phyloP scores from a whole-genome alignment of 2,329 filamentous ascomycete species.

The Clonostachys solani region DNA sequence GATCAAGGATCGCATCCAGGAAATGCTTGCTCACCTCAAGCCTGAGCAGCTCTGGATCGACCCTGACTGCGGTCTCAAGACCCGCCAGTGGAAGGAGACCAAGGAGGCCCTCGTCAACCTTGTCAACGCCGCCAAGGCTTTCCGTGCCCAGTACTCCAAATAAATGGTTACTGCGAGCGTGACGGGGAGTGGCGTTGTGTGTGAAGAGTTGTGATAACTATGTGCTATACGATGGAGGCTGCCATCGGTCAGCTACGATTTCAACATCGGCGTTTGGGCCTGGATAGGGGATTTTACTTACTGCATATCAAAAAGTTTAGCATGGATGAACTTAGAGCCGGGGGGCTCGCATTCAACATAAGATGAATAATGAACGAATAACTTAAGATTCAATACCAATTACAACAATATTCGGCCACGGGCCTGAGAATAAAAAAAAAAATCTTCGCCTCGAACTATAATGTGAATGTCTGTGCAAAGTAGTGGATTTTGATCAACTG shows the following conservation, averaged over 20 bases:
- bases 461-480: too few species aligned
- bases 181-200: background rate
- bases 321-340: conserved; percentile 11
- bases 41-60: conserved; percentile 99
- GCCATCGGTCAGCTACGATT: conserved; percentile 42
- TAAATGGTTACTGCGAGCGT: conserved; percentile 24
- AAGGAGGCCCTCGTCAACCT: conserved; percentile 95
- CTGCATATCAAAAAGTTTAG: conserved; percentile 28
- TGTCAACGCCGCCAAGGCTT: conserved; percentile 97
- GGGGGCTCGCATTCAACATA: conserved; percentile 34
- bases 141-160: conserved; percentile 83
- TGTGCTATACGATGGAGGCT: conserved; percentile 24
- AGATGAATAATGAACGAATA: conserved; percentile 19
- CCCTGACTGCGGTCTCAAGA: conserved; percentile 99
- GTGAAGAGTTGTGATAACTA: conserved; percentile 19
- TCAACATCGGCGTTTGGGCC: conserved; percentile 54
- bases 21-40: conserved; percentile 98
- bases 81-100: conserved; percentile 96
- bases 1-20: conserved; percentile 95
- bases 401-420: too few species aligned
- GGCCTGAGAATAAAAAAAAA: too few species aligned
- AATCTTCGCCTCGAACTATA: too few species aligned
- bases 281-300: conserved; percentile 27
- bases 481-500: too few species aligned
- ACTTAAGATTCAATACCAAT: too few species aligned